Percentiles rank a stretch among this genome's conserved stretches.
Conservation (phyloP, 164 flowering plant genomes). For the Hamamelis virginiana region DNA sequence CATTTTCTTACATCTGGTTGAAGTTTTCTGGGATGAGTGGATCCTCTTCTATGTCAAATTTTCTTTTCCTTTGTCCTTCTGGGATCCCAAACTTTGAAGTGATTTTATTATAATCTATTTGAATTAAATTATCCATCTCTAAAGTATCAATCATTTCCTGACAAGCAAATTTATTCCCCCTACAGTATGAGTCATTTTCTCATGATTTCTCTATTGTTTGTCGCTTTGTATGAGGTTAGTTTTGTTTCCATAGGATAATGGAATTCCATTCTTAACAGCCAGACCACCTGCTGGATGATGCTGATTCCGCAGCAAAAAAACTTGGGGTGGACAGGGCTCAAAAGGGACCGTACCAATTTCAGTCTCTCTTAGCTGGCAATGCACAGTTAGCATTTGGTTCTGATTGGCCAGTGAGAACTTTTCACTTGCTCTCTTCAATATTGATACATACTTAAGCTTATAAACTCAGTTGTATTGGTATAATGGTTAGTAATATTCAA, state of each 20-base stretch:
- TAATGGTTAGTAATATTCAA: neutral
- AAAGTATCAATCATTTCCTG: too few species aligned
- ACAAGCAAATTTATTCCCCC: neutral
- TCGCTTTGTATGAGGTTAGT: neutral
- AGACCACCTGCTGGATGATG: constrained; percentile 87
- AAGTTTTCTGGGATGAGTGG: constrained; percentile 2
- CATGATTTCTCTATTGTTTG: neutral
- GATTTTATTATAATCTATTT: neutral
- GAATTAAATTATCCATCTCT: neutral
- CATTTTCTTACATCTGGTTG: neutral
- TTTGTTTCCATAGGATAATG: constrained; percentile 3
- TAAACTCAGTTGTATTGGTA: neutral
- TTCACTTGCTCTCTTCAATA: neutral
- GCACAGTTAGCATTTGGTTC: constrained; percentile 86
- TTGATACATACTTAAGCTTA: neutral
- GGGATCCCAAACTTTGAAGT: neutral
- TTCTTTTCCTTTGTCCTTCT: neutral
- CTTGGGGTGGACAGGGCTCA: constrained; percentile 78
- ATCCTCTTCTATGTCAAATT: neutral
- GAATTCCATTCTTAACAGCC: constrained; percentile 56
- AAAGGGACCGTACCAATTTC: constrained; percentile 66
- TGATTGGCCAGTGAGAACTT: constrained; percentile 89
- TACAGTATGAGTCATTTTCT: neutral
- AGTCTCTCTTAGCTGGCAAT: constrained; percentile 58
- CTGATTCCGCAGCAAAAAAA: constrained; percentile 62